These are phyloP conservation scores for Beauveria brongniartii DNA, from an alignment of 2,329 filamentous ascomycete genomes.

Conservation along the genomic window DNA sequence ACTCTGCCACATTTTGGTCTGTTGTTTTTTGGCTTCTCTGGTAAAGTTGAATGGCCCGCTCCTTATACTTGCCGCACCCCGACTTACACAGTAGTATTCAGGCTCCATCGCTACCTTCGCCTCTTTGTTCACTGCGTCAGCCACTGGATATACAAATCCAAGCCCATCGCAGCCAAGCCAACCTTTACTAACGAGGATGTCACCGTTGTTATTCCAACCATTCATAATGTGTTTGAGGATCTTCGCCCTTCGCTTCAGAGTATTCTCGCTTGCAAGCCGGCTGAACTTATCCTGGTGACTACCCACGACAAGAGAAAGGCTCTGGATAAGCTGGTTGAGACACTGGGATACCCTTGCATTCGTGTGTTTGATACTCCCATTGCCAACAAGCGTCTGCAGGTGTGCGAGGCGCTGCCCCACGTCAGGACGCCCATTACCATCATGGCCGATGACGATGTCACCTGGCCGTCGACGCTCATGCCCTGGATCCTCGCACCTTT, in stretches of 20 bases:
- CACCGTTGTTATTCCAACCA: slow-evolving; percentile 88
- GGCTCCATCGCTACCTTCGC: slow-evolving; percentile 81
- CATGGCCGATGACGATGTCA: slow-evolving; percentile 93
- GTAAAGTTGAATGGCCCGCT: slow-evolving; percentile 29
- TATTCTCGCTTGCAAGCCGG: slow-evolving; percentile 61
- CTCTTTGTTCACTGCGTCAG: slow-evolving; percentile 77
- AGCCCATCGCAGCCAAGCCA: slow-evolving; percentile 74
- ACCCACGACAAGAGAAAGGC: slow-evolving; percentile 69
- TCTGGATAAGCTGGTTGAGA: slow-evolving; percentile 58
- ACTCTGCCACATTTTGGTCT: slow-evolving; percentile 39
- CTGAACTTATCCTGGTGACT: slow-evolving; percentile 76
- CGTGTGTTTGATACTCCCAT: slow-evolving; percentile 70
- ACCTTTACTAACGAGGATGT: slow-evolving; percentile 74
- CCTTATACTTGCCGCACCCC: neutral
- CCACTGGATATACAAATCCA: slow-evolving; percentile 81
- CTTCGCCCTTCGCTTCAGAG: slow-evolving; percentile 73
- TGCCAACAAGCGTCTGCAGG: slow-evolving; percentile 91
- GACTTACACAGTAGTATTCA: slow-evolving; percentile 28
- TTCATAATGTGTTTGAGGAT: slow-evolving; percentile 79
- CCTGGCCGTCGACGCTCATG: slow-evolving; percentile 78
- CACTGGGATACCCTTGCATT: slow-evolving; percentile 53
- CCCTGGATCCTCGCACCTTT: slow-evolving; percentile 92
- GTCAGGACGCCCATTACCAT: slow-evolving; percentile 79
- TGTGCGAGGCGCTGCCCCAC: slow-evolving; percentile 81
- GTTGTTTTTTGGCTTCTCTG: slow-evolving; percentile 31